Percentiles rank a stretch among this genome's conserved stretches.
These are phyloP conservation scores for Nyssa sinensis DNA, from an alignment of 148 eudicot species.

Conservation along the genomic window DNA sequence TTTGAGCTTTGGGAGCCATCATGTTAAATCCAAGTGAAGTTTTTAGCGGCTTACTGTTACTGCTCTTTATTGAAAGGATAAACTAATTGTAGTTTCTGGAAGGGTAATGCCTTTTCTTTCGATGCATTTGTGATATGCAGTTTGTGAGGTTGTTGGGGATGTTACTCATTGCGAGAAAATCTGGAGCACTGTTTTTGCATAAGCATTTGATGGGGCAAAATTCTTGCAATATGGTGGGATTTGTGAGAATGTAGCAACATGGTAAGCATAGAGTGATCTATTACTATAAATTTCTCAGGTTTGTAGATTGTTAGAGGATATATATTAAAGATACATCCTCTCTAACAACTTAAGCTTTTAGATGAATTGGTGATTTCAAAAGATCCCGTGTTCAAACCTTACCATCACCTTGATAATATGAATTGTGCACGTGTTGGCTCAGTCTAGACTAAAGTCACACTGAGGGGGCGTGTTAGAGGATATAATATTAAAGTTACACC, in stretches of 20 bases:
- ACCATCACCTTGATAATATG: too few relatives aligned
- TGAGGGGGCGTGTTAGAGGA: too few relatives aligned
- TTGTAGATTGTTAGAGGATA: too few relatives aligned
- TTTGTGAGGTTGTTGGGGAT: neutral
- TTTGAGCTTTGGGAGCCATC: neutral
- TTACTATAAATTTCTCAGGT: neutral
- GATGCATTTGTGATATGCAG: neutral
- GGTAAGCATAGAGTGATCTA: neutral
- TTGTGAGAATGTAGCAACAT: neutral
- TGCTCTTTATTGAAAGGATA: neutral
- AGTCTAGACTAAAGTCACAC: too few relatives aligned
- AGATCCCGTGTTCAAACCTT: too few relatives aligned
- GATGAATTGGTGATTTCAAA: too few relatives aligned
- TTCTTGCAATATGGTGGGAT: constrained; percentile 7
- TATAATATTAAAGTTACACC: too few relatives aligned
- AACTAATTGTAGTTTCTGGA: neutral
- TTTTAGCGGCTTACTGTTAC: neutral
- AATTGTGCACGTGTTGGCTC: too few relatives aligned
- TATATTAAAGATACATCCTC: too few relatives aligned
- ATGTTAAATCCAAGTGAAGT: neutral
- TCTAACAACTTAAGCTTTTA: too few relatives aligned
- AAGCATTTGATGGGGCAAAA: neutral
- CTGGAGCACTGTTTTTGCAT: neutral
- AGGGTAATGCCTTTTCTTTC: neutral
- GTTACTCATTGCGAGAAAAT: neutral